Evolutionary conservation across 805 yeast genomes (phyloP).

Genomic region (Candida piceae): DNA sequence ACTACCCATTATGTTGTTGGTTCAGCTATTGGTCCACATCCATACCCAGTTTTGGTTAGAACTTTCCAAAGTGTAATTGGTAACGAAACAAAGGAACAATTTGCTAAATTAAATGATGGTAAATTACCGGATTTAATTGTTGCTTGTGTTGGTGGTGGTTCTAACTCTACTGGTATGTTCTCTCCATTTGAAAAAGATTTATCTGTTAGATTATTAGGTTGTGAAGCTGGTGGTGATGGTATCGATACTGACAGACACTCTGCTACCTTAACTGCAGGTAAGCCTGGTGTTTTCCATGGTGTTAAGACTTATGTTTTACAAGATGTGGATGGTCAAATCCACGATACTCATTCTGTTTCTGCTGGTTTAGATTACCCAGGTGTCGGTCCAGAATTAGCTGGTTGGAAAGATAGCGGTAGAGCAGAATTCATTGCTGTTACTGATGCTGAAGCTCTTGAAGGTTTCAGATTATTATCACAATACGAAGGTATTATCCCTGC

Average conservation of each 20-base stretch:
- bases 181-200: slow-evolving; percentile 84
- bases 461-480: slow-evolving; percentile 84
- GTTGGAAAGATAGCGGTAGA: slow-evolving; percentile 92
- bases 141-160: slow-evolving; percentile 99
- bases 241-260: slow-evolving; percentile 83
- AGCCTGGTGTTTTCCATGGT: slow-evolving; percentile 98
- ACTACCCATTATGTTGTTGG: slow-evolving; percentile 95
- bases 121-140: slow-evolving; percentile 89
- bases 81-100: slow-evolving; percentile 87
- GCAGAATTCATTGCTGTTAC: slow-evolving; percentile 89
- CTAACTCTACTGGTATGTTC: slow-evolving; percentile 94
- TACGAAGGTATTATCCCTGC: slow-evolving; percentile 99
- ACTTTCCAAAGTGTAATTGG: slow-evolving; percentile 98
- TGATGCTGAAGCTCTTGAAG: slow-evolving; percentile 90
- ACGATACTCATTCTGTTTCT: slow-evolving; percentile 95
- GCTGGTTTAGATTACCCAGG: slow-evolving; percentile 99
- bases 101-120: slow-evolving; percentile 70
- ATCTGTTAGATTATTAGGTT: slow-evolving; percentile 79
- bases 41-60: slow-evolving; percentile 96
- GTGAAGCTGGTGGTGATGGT: slow-evolving; percentile 99
- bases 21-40: slow-evolving; percentile 98
- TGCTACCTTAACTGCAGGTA: slow-evolving; percentile 92
- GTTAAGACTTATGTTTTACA: slow-evolving; percentile 92
- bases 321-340: slow-evolving; percentile 90
- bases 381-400: slow-evolving; percentile 96